These are phyloP conservation scores for Ophiosphaerella korrae DNA, from an alignment of 2,329 filamentous ascomycete genomes.

Conservation along the genomic window DNA sequence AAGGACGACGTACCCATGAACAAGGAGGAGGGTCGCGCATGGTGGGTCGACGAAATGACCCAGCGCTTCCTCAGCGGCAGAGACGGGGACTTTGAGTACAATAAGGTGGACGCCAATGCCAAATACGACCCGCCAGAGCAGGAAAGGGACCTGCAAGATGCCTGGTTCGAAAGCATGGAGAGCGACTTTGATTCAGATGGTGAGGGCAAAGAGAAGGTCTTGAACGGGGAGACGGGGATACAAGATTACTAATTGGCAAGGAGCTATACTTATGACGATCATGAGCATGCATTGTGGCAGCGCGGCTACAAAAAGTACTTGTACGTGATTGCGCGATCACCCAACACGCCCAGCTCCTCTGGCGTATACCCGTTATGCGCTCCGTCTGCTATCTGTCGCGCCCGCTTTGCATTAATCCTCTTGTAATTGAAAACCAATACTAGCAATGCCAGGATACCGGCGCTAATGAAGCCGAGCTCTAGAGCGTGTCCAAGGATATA, in stretches of 20 bases:
- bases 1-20: constrained; percentile 61
- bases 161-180: constrained; percentile 81
- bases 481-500: constrained; percentile 59
- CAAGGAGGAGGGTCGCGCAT: constrained; percentile 68
- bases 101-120: constrained; percentile 70
- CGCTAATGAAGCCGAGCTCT: constrained; percentile 56
- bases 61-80: constrained; percentile 75
- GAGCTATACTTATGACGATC: too few species aligned
- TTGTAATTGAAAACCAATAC: constrained; percentile 59
- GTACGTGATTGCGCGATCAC: constrained; percentile 67
- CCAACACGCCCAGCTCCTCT: constrained; percentile 62
- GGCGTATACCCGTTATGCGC: constrained; percentile 50
- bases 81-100: constrained; percentile 81
- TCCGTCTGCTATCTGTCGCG: constrained; percentile 41
- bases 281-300: too few species aligned
- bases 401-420: constrained; percentile 63
- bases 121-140: constrained; percentile 71
- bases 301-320: constrained; percentile 60
- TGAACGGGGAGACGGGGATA: constrained; percentile 54
- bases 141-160: constrained; percentile 69
- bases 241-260: constrained; percentile 50
- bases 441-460: constrained; percentile 53
- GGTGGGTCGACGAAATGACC: constrained; percentile 75
- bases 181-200: constrained; percentile 65
- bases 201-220: constrained; percentile 44